phyloP scores from a whole-genome alignment of 352 stramenopile genomes.

The Phytophthora uliginosa region DNA sequence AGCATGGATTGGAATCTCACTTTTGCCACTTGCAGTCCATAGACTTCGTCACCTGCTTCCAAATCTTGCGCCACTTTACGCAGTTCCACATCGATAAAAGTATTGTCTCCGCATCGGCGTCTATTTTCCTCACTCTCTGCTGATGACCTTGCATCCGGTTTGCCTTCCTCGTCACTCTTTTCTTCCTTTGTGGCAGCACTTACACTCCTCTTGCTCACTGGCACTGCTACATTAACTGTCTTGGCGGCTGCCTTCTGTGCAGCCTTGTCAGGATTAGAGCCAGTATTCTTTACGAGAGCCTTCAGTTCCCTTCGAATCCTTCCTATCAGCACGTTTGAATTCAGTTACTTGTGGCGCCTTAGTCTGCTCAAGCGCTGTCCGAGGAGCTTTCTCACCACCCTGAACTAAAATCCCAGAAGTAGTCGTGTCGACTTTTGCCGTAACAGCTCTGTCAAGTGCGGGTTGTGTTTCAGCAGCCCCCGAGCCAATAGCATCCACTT shows the following conservation, averaged over 20 bases:
- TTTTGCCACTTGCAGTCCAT: conserved; percentile 1
- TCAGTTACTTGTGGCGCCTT: not conserved
- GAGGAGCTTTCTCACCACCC: not conserved
- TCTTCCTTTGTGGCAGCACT: not conserved
- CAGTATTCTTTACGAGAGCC: not conserved
- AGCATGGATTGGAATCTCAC: conserved; percentile 2
- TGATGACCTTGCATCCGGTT: not conserved
- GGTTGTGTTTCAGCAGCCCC: not conserved
- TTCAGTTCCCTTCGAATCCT: not conserved
- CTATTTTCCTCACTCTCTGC: not conserved
- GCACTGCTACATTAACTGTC: not conserved
- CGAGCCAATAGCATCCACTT: not conserved
- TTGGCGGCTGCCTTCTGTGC: not conserved
- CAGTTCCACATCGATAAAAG: not conserved
- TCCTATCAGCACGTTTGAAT: not conserved
- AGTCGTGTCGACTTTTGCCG: not conserved
- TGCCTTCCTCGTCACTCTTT: not conserved
- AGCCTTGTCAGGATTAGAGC: not conserved
- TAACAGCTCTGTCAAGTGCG: not conserved
- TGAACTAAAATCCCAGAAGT: not conserved
- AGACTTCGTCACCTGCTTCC: conserved; percentile 1
- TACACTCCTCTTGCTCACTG: not conserved
- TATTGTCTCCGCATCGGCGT: not conserved
- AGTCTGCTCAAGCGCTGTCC: not conserved
- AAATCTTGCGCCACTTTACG: conserved; percentile 1